phyloP scores from a whole-genome alignment of 179 eudicot genomes.

The Patellifolia procumbens region DNA sequence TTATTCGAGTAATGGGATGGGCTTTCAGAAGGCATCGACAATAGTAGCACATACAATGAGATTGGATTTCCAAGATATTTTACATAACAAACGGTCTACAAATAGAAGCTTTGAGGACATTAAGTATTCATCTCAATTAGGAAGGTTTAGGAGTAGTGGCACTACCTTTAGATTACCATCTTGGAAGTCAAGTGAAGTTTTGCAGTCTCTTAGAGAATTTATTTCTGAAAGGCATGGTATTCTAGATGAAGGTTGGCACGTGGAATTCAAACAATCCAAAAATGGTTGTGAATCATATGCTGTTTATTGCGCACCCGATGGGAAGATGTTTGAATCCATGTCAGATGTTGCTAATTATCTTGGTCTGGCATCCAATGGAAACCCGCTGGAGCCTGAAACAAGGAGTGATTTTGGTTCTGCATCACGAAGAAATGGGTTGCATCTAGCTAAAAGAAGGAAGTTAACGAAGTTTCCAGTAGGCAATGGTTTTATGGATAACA shows the following conservation, averaged over 20 bases:
- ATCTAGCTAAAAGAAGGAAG: constrained; percentile 40
- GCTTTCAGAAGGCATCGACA: constrained; percentile 39
- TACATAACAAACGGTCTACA: constrained; percentile 27
- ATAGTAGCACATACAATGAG: constrained; percentile 35
- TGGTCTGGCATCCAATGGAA: constrained; percentile 43
- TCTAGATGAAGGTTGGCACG: constrained; percentile 68
- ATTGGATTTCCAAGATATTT: constrained; percentile 40
- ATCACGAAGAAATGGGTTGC: constrained; percentile 42
- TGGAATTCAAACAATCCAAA: constrained; percentile 60
- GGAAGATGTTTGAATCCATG: constrained; percentile 69
- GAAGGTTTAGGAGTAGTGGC: constrained; percentile 40
- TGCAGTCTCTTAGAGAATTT: constrained; percentile 66
- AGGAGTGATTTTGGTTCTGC: constrained; percentile 43
- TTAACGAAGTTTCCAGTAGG: constrained; percentile 30
- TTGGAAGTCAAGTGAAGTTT: constrained; percentile 43
- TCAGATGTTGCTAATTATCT: constrained; percentile 69
- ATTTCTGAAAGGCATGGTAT: constrained; percentile 45
- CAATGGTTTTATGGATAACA: constrained; percentile 34
- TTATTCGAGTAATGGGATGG: constrained; percentile 34
- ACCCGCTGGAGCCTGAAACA: constrained; percentile 40
- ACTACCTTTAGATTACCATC: constrained; percentile 30
- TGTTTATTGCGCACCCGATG: constrained; percentile 75
- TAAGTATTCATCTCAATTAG: constrained; percentile 37
- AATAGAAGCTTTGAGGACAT: constrained; percentile 38
- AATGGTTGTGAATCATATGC: constrained; percentile 55